These are phyloP conservation scores for Sporothrix protearum DNA, from an alignment of 2,329 filamentous ascomycete species.

Conservation along the genomic window DNA sequence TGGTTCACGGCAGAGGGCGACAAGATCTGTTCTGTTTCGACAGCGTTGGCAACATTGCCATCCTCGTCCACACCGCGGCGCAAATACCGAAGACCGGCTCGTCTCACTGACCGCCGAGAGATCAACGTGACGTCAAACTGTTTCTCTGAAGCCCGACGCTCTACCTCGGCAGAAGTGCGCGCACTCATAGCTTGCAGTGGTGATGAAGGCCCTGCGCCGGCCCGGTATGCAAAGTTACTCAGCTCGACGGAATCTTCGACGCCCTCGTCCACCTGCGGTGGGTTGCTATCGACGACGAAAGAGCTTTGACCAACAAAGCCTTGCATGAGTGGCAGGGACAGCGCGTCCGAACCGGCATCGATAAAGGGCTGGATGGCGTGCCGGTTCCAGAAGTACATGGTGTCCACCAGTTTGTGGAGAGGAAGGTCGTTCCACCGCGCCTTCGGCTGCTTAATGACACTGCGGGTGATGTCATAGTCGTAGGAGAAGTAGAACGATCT, in stretches of 20 bases:
- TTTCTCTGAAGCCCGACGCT: slow-evolving; percentile 47
- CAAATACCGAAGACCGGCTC: slow-evolving; percentile 85
- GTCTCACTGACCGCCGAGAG: slow-evolving; percentile 80
- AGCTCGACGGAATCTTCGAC: slow-evolving; percentile 45
- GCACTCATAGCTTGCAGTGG: slow-evolving; percentile 22
- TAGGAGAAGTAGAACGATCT: slow-evolving; percentile 94
- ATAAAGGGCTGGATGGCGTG: slow-evolving; percentile 71
- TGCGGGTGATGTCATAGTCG: slow-evolving; percentile 83
- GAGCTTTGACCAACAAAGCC: slow-evolving; percentile 86
- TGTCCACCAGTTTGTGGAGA: slow-evolving; percentile 69
- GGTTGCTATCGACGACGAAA: slow-evolving; percentile 68
- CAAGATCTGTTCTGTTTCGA: slow-evolving; percentile 93
- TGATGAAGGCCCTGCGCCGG: slow-evolving; percentile 11
- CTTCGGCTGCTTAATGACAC: slow-evolving; percentile 42
- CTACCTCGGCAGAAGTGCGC: slow-evolving; percentile 27
- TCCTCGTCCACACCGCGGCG: slow-evolving; percentile 87
- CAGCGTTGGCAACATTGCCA: slow-evolving; percentile 81
- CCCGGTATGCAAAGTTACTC: slow-evolving; percentile 31
- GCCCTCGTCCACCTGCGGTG: slow-evolving; percentile 51
- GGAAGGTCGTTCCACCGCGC: slow-evolving; percentile 51
- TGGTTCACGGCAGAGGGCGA: slow-evolving; percentile 50
- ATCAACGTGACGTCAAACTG: slow-evolving; percentile 80
- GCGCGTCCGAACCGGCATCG: slow-evolving; percentile 63
- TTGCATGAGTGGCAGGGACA: slow-evolving; percentile 82
- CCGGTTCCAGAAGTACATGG: slow-evolving; percentile 86